A percentile compares a stretch with the other conserved stretches of the same genome.
Conservation (phyloP, 306 rosid genomes). For the Vigna trinervia region DNA sequence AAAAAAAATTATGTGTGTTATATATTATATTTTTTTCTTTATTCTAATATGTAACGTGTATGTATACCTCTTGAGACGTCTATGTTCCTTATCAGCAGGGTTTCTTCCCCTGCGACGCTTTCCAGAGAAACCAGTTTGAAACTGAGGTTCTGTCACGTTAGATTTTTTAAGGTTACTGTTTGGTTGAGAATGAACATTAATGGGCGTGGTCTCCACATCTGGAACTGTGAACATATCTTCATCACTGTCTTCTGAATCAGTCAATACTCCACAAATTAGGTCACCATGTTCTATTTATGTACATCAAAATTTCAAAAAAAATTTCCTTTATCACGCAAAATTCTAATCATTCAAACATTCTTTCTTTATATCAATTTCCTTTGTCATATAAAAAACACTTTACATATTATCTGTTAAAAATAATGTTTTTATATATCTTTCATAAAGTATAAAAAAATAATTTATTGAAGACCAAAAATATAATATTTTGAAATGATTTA, state of each 20-base stretch:
- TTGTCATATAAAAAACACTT: too few relatives aligned
- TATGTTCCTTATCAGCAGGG: conserved; percentile 62
- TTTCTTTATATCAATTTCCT: background rate
- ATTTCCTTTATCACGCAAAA: background rate
- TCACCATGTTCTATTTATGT: background rate
- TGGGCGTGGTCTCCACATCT: conserved; percentile 49
- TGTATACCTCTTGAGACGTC: conserved; percentile 68
- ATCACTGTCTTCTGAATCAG: conserved; percentile 60
- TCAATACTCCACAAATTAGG: background rate
- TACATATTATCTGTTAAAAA: too few relatives aligned
- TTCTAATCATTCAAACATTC: background rate
- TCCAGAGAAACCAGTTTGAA: conserved; percentile 38
- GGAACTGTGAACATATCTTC: conserved; percentile 72
- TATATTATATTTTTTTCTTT: too few relatives aligned
- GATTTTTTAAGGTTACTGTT: conserved; percentile 33
- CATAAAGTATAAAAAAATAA: too few relatives aligned
- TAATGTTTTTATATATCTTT: too few relatives aligned
- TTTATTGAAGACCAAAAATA: too few relatives aligned
- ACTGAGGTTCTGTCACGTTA: conserved; percentile 32
- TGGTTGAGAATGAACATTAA: conserved; percentile 3
- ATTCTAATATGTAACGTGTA: too few relatives aligned
- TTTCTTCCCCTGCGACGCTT: conserved; percentile 70
- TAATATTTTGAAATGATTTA: too few relatives aligned
- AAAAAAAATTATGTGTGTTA: too few relatives aligned
- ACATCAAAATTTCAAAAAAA: background rate